phyloP scores from a whole-genome alignment of 1,139 yeast species.

The Hansenula sp. region DNA sequence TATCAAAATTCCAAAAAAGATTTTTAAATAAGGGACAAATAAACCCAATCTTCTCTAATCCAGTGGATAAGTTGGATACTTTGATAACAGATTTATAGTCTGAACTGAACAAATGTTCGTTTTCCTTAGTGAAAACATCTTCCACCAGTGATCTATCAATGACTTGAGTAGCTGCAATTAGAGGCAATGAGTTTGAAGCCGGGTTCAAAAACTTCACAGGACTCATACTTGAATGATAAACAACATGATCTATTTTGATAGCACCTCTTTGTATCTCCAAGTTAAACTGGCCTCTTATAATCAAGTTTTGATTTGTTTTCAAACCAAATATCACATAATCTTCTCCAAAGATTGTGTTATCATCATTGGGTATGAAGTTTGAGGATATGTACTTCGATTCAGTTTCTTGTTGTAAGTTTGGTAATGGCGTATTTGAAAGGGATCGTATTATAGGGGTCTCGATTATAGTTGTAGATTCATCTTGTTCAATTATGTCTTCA shows the following conservation, averaged over 20 bases:
- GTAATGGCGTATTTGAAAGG: not conserved
- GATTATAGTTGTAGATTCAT: not conserved
- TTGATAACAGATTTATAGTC: constrained; percentile 43
- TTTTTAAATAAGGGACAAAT: constrained; percentile 49
- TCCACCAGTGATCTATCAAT: constrained; percentile 29
- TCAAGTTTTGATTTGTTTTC: constrained; percentile 41
- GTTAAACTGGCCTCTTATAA: constrained; percentile 56
- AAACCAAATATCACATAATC: constrained; percentile 39
- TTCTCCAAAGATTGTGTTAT: constrained; percentile 33
- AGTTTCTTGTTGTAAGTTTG: constrained; percentile 13
- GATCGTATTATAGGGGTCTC: not conserved
- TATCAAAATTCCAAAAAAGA: constrained; percentile 27
- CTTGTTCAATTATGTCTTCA: constrained; percentile 4
- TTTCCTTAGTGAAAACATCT: constrained; percentile 29
- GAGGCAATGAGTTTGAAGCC: constrained; percentile 49
- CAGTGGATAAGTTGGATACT: constrained; percentile 35
- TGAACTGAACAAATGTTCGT: constrained; percentile 32
- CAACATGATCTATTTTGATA: constrained; percentile 47
- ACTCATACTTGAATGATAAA: constrained; percentile 38
- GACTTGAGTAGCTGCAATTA: constrained; percentile 46
- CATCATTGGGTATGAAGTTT: constrained; percentile 33
- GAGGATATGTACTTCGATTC: constrained; percentile 21
- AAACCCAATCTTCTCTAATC: constrained; percentile 43
- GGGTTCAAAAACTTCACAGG: constrained; percentile 45
- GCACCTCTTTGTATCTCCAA: constrained; percentile 59